A percentile compares a stretch with the other conserved stretches of the same genome.
These are phyloP conservation scores for Cryphonectria japonica DNA, from an alignment of 2,329 filamentous ascomycete genomes.

Conservation along the genomic window DNA sequence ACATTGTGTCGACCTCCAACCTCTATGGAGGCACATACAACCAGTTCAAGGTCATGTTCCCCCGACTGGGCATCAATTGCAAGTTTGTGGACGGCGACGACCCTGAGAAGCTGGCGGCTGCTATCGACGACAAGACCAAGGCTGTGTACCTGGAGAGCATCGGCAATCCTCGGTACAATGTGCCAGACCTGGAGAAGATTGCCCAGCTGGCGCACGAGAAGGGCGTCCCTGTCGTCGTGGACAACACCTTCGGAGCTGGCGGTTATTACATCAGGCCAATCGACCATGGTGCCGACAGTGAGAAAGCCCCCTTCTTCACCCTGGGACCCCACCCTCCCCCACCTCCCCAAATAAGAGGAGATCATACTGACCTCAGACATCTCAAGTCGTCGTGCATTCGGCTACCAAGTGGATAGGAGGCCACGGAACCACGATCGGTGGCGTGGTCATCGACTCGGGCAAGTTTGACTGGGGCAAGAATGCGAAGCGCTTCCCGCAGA, in stretches of 20 bases:
- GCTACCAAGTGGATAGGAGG: conserved; percentile 98
- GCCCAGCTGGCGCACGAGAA: conserved; percentile 74
- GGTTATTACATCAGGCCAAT: conserved; percentile 88
- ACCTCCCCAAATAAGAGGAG: neutral
- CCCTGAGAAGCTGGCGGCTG: conserved; percentile 74
- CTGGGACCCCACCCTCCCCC: neutral
- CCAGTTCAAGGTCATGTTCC: conserved; percentile 90
- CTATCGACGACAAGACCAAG: conserved; percentile 93
- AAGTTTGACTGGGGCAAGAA: conserved; percentile 94
- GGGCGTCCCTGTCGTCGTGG: conserved; percentile 72
- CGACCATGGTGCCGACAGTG: conserved; percentile 81
- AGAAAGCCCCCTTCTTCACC: neutral
- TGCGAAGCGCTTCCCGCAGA: conserved; percentile 84
- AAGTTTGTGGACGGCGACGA: conserved; percentile 87
- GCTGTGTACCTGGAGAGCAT: conserved; percentile 91
- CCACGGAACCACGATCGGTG: conserved; percentile 89
- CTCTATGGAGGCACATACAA: conserved; percentile 97
- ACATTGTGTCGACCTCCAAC: conserved; percentile 89
- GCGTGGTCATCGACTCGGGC: conserved; percentile 83
- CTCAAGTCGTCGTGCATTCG: conserved; percentile 77
- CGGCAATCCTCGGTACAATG: conserved; percentile 91
- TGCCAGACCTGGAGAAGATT: conserved; percentile 89
- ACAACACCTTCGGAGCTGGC: conserved; percentile 95
- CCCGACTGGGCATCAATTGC: conserved; percentile 83
- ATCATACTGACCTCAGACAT: neutral